Evolutionary conservation across 1,284 basidiomycete genomes (phyloP), one percentile per base, ranked within the genome.

Genomic region (Uromyces viciae-fabae): DNA sequence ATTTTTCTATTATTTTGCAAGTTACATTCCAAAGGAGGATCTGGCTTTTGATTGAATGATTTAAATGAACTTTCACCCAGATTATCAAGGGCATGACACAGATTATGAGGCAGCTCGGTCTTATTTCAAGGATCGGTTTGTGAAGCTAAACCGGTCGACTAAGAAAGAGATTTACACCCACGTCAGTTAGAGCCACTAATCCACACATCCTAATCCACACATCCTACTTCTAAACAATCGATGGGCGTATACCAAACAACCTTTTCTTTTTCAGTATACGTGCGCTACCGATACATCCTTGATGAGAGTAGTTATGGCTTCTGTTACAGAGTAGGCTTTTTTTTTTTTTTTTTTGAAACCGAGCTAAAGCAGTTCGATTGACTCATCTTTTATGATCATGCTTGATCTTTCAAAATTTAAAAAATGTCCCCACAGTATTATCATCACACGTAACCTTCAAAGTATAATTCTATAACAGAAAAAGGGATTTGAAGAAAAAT

Each of bases 251-350:
- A 49, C 25, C 28, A 15, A 31, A 9, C 33, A 31, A 15, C 0
- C 36, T 69, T 25, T 60, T n/a, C 1, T 83, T 83, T 5, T 95
- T 93, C 86, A 80, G 78, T 91, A 92, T 82, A 97, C 95, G 49
- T 96, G 93, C 52, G 95, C 95, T 25, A 95, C 95, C 62, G 94
- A 98, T 87, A 95, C 94, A 0, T 92, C 90, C n/a, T 89, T 95
- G 88, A 87, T 98, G 82, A 89, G 92, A 84, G 94, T 95, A 40
- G 93, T 97, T 52, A 96, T 98, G 94, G 92, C 92, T 82, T 93
- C 94, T 82, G 93, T 94, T 5, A 80, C 78, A 15, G 78, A 80
- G 78, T 80, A 28, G 46, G 78, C 54, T 7, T 64, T 46, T 19
- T 19, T 38, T 46, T 14, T 52, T 5, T 25, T 19, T 72, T 25